A percentile compares a stretch with the other conserved stretches of the same genome.
These are phyloP conservation scores for Entomortierella parvispora DNA, from an alignment of 192 early-diverging fungal species.

Conservation along the genomic window DNA sequence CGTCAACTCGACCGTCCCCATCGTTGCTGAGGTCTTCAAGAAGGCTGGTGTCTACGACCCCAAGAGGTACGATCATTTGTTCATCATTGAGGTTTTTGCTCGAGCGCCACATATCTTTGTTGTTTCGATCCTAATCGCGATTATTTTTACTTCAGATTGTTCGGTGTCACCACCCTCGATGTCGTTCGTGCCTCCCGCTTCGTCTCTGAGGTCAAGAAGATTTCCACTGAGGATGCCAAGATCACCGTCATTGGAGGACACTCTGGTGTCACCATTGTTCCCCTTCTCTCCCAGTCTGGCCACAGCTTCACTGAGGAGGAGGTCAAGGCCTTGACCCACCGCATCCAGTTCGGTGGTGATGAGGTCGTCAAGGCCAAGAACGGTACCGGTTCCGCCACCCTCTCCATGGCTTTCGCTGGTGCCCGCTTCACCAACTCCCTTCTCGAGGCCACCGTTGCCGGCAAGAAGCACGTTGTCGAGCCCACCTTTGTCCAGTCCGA, in stretches of 20 bases:
- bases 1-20: conserved; percentile 98
- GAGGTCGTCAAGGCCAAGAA: conserved; percentile 99
- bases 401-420: conserved; percentile 89
- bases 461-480: conserved; percentile 84
- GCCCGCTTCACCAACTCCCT: conserved; percentile 90
- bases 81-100: background rate
- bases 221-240: conserved; percentile 73
- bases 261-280: conserved; percentile 95
- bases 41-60: conserved; percentile 89
- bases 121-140: background rate
- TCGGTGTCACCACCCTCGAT: conserved; percentile 96
- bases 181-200: conserved; percentile 95
- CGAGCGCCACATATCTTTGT: background rate
- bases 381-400: conserved; percentile 89
- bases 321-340: conserved; percentile 87
- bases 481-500: conserved; percentile 83
- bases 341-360: conserved; percentile 98
- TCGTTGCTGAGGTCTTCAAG: conserved; percentile 95
- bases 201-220: conserved; percentile 80
- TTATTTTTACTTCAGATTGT: conserved; percentile 62
- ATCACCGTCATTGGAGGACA: conserved; percentile 94
- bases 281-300: conserved; percentile 83
- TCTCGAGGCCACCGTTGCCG: conserved; percentile 75
- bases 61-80: too few species aligned
- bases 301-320: conserved; percentile 82